Evolutionary conservation across 305 asterid species (phyloP), one percentile per base, ranked within the genome.

Genomic region (Fraxinus paxiana): DNA sequence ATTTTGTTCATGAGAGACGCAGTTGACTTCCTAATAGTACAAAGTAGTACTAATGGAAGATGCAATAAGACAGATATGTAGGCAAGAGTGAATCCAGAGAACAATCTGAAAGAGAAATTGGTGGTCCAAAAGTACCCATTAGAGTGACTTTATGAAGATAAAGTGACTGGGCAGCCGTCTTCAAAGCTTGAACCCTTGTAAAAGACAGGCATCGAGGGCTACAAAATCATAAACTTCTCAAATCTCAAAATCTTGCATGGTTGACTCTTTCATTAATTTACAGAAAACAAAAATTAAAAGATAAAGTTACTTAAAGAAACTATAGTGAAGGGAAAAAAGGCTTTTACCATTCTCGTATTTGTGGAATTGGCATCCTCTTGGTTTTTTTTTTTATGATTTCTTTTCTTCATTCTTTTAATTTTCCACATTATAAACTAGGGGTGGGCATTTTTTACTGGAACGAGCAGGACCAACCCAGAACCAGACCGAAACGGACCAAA

Each of bases 121-220:
- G 89, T 86, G 90, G 92, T 88, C 90, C 90, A 83, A 51, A 77
- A 78, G 81, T 77, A 17, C 81, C 84, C 87, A 87, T 81, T 75
- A 80, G 79, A 34, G 77, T 76, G 82, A 83, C 37, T 12, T 76
- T 76, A 77, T 80, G 87, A 79, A 77, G 88, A 83, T 87, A 85
- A 91, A 87, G 85, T 69, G 61, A 85, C 80, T 20, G 43, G 83
- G 75, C 46, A 43, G 79, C 80, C 86, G 46, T 75, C 85, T 59
- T 85, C 89, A 79, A 84, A 80, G 78, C 81, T 73, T 84, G 84
- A 84, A 81, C 37, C 34, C 17, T 70, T 79, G 74, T 69, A 82
- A 83, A 80, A 54, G 83, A 84, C 85, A 85, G 77, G 61, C 73
- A 79, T 82, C 69, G 80, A 79, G 59, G 80, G 65, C 75, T 75